phyloP scores from a whole-genome alignment of 2,329 filamentous ascomycete genomes.

The Epichloe typhina region DNA sequence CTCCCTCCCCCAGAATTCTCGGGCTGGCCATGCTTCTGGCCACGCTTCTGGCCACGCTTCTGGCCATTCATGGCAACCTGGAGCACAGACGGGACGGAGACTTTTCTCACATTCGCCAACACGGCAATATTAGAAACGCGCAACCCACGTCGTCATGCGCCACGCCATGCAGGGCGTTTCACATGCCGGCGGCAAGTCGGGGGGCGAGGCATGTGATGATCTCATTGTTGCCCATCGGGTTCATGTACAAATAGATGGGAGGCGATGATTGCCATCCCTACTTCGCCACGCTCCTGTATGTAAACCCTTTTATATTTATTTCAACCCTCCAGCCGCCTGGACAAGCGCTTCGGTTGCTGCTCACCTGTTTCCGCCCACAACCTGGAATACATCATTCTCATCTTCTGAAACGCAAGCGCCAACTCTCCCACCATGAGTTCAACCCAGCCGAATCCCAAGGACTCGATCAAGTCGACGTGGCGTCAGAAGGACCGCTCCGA shows the following conservation, averaged over 20 bases:
- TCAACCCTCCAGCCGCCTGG: too few relatives aligned
- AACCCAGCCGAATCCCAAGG: neutral
- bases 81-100: neutral
- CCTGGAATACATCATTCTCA: too few relatives aligned
- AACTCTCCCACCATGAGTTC: neutral
- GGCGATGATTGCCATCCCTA: neutral
- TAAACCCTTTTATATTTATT: too few relatives aligned
- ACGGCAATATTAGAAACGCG: neutral
- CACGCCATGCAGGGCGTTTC: neutral
- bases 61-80: neutral
- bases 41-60: neutral
- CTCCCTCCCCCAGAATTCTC: neutral
- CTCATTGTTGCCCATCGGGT: neutral
- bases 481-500: slow-evolving; percentile 4
- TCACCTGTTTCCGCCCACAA: too few relatives aligned
- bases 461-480: slow-evolving; percentile 8
- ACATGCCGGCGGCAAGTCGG: neutral
- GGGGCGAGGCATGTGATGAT: neutral
- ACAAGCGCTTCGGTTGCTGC: too few relatives aligned
- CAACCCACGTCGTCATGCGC: neutral
- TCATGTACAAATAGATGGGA: neutral
- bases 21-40: neutral
- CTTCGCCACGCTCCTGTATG: too few relatives aligned
- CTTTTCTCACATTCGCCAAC: neutral
- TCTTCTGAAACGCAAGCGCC: too few relatives aligned